Conservation (phyloP, 768 basidiomycete species). For the Botryobasidium botryosum region DNA sequence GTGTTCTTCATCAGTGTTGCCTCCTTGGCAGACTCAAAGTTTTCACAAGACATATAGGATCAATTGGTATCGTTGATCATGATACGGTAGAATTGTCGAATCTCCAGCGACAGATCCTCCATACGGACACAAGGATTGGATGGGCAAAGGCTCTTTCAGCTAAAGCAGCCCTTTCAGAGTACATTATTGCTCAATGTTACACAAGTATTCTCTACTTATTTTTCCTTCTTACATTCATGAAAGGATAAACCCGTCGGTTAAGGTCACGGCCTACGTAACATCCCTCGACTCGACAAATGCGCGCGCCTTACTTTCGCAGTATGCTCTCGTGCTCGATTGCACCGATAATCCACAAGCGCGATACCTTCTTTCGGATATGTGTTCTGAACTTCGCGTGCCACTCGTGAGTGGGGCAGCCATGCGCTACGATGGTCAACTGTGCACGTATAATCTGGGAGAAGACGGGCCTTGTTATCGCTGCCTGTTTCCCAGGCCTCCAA, state of each 20-base stretch:
- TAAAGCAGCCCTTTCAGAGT: conserved; percentile 50
- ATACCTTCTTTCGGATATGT: conserved; percentile 80
- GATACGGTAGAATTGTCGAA: conserved; percentile 81
- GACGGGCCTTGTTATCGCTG: conserved; percentile 88
- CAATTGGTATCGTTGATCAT: conserved; percentile 74
- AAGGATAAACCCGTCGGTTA: conserved; percentile 62
- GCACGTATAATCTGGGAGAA: conserved; percentile 42
- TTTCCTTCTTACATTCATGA: not conserved
- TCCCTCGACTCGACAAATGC: conserved; percentile 51
- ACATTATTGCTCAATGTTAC: too few species aligned
- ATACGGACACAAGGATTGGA: conserved; percentile 53
- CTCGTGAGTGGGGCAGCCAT: conserved; percentile 91
- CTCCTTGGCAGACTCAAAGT: not conserved
- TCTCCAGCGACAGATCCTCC: conserved; percentile 84
- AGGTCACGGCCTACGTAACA: conserved; percentile 34
- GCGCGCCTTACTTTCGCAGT: conserved; percentile 35
- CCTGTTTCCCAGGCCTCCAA: conserved; percentile 69
- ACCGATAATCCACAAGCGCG: conserved; percentile 88
- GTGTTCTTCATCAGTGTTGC: conserved; percentile 15
- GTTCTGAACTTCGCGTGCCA: conserved; percentile 56
- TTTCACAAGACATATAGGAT: conserved; percentile 32
- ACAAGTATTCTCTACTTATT: not conserved
- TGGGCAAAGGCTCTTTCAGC: conserved; percentile 73
- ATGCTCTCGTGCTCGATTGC: conserved; percentile 78
- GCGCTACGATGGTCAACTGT: conserved; percentile 66